A percentile compares a stretch with the other conserved stretches of the same genome.
phyloP scores from a whole-genome alignment of 1,139 yeast species.

The Kodamaea suecica region DNA sequence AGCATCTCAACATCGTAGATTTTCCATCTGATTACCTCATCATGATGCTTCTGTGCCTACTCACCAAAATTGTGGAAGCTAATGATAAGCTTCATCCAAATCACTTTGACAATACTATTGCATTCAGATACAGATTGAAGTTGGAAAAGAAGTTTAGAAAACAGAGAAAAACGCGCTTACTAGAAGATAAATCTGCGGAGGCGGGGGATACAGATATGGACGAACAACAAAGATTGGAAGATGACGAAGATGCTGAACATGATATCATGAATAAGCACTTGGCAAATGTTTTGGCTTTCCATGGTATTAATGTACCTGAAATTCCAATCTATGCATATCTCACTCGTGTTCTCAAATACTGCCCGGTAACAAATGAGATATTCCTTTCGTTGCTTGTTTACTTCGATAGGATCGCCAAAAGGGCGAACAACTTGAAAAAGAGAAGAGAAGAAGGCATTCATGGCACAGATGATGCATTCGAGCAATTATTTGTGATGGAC shows the following conservation, averaged over 20 bases:
- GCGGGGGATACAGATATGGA: constrained; percentile 8
- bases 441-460: constrained; percentile 16
- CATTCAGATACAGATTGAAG: constrained; percentile 43
- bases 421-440: constrained; percentile 59
- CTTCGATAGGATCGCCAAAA: constrained; percentile 89
- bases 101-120: constrained; percentile 54
- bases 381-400: constrained; percentile 85
- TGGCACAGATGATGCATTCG: constrained; percentile 21
- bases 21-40: constrained; percentile 80
- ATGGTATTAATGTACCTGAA: constrained; percentile 94
- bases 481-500: constrained; percentile 87
- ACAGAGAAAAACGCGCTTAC: constrained; percentile 12
- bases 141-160: constrained; percentile 33
- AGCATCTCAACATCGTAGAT: constrained; percentile 74
- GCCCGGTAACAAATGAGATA: constrained; percentile 97
- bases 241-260: constrained; percentile 41
- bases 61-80: constrained; percentile 87
- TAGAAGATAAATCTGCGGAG: constrained; percentile 13
- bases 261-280: constrained; percentile 54
- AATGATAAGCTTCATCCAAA: constrained; percentile 82
- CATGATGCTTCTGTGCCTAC: constrained; percentile 76
- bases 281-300: constrained; percentile 83
- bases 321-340: constrained; percentile 86
- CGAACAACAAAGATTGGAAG: constrained; percentile 17
- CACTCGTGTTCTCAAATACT: constrained; percentile 86